Evolutionary conservation across 352 stramenopile genomes (phyloP).

Genomic region (Phytophthora podocarpi): DNA sequence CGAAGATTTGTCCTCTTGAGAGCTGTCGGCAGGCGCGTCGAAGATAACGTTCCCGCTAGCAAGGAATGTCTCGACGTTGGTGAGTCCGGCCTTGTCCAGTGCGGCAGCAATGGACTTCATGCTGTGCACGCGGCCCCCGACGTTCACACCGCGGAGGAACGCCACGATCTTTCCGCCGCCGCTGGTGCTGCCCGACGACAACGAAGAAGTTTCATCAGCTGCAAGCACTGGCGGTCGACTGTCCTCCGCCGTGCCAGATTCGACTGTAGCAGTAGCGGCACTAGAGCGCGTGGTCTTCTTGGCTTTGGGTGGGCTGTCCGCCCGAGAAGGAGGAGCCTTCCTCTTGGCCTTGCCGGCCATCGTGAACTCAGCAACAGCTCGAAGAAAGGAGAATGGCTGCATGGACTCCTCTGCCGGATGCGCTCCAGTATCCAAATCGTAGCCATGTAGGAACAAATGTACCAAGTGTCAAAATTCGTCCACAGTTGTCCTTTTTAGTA

Average conservation of each 20-base stretch:
- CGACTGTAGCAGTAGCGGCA: neutral
- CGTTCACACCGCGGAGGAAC: constrained; percentile 41
- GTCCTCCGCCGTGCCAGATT: neutral
- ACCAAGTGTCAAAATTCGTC: constrained; percentile 1
- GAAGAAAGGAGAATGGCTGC: neutral
- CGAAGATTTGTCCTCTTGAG: neutral
- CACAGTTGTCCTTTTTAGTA: neutral
- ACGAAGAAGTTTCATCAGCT: neutral
- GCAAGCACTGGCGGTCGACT: neutral
- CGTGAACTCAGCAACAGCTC: neutral
- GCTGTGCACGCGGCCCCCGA: constrained; percentile 36
- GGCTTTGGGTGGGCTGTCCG: neutral
- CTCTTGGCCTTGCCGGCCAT: constrained; percentile 20
- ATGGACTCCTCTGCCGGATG: constrained; percentile 8
- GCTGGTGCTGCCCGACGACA: neutral
- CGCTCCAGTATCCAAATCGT: neutral
- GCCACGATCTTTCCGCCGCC: constrained; percentile 24
- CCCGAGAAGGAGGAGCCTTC: neutral
- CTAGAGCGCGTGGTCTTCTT: constrained; percentile 15
- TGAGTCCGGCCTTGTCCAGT: constrained; percentile 20
- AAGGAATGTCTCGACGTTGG: constrained; percentile 35
- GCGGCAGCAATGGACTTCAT: constrained; percentile 35
- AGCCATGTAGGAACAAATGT: neutral
- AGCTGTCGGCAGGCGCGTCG: neutral
- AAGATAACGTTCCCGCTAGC: constrained; percentile 42